These are phyloP conservation scores for Helicostylum pulchrum DNA, from an alignment of 192 early-diverging fungal genomes.

Conservation along the genomic window DNA sequence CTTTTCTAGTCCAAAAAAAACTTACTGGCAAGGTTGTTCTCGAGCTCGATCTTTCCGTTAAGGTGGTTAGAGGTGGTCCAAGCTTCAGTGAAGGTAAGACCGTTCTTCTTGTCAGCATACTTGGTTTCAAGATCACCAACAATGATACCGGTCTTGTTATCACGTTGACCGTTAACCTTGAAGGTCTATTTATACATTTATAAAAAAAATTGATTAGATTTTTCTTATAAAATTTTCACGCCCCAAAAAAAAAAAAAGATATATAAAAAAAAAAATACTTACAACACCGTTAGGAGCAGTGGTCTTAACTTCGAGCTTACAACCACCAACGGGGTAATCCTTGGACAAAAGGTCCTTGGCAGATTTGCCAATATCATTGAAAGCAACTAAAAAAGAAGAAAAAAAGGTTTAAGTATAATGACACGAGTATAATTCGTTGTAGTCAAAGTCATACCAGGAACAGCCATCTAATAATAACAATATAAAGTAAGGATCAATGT, in stretches of 20 bases:
- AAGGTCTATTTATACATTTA: slow-evolving; percentile 65
- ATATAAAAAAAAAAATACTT: slow-evolving; percentile 38
- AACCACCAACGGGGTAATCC: slow-evolving; percentile 91
- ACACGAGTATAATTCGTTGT: not conserved
- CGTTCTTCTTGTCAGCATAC: slow-evolving; percentile 91
- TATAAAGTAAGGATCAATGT: too few species aligned
- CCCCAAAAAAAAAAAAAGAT: not conserved
- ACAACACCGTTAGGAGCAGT: slow-evolving; percentile 93
- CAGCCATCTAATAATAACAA: slow-evolving; percentile 16
- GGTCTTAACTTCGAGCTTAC: slow-evolving; percentile 98
- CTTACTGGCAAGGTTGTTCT: slow-evolving; percentile 83
- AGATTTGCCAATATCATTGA: slow-evolving; percentile 92
- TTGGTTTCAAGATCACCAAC: slow-evolving; percentile 97
- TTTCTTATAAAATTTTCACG: too few species aligned
- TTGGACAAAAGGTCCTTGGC: slow-evolving; percentile 94
- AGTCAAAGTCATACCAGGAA: slow-evolving; percentile 20
- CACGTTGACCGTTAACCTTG: slow-evolving; percentile 90
- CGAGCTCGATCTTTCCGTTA: slow-evolving; percentile 87
- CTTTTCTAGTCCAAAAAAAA: not conserved
- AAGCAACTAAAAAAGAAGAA: slow-evolving; percentile 63
- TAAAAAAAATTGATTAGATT: not conserved
- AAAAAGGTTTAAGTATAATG: not conserved
- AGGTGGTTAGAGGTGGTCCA: slow-evolving; percentile 96
- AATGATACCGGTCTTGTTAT: slow-evolving; percentile 93
- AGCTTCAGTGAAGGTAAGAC: slow-evolving; percentile 92